Evolutionary conservation across 2,329 filamentous ascomycete species (phyloP).

Genomic region (Trichoderma atroviride): DNA sequence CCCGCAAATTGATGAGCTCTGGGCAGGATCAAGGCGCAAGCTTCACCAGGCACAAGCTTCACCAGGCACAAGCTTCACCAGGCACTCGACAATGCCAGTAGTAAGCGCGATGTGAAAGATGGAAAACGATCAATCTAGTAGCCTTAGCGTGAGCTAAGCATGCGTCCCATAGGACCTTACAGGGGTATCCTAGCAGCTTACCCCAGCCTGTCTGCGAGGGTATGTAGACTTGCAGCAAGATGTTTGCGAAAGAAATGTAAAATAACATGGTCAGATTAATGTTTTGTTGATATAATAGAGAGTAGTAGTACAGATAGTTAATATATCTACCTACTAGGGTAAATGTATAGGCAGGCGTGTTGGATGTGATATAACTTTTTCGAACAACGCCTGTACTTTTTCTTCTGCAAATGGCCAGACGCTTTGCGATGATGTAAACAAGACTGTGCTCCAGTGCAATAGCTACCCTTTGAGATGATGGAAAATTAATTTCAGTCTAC

Average conservation of each 20-base stretch:
- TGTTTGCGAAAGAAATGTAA: background rate
- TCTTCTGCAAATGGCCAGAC: background rate
- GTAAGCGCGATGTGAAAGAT: conserved; percentile 8
- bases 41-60: background rate
- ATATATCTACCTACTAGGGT: background rate
- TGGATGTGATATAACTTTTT: background rate
- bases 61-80: background rate
- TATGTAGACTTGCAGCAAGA: background rate
- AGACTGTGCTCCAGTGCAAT: background rate
- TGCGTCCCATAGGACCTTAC: background rate
- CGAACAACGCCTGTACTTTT: background rate
- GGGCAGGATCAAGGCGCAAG: background rate
- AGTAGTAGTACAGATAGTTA: background rate
- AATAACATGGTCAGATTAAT: background rate
- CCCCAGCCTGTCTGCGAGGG: background rate
- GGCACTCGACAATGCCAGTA: background rate
- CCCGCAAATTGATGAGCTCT: background rate
- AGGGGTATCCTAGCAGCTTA: background rate
- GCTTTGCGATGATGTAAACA: background rate
- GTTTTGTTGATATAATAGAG: background rate
- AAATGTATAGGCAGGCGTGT: background rate
- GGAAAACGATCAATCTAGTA: background rate
- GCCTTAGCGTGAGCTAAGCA: background rate
- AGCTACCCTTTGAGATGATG: conserved; percentile 3
- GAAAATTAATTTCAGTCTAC: background rate